phyloP scores from a whole-genome alignment of 1,284 basidiomycete genomes.

The Rhodotorula sp. region DNA sequence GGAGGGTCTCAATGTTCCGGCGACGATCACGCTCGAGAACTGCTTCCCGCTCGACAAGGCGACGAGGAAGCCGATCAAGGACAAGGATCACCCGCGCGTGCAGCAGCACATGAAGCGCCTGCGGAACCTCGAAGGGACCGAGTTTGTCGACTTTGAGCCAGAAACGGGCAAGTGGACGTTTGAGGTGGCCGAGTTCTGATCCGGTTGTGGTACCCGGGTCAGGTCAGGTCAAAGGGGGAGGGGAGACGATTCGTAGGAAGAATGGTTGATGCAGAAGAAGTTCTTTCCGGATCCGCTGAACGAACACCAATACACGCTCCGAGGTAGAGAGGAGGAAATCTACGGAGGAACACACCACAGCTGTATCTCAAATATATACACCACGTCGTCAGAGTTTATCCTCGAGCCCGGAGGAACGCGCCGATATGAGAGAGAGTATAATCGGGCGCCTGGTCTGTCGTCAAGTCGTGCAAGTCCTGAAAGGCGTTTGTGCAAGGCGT shows the following conservation, averaged over 20 bases:
- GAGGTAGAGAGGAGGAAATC: no score
- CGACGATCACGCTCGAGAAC: slow-evolving; percentile 71
- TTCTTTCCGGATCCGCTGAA: no score
- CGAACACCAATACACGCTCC: no score
- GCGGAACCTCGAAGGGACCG: slow-evolving; percentile 78
- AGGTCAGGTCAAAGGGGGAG: not conserved
- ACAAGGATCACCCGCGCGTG: slow-evolving; percentile 68
- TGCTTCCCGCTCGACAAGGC: slow-evolving; percentile 92
- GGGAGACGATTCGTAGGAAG: not conserved
- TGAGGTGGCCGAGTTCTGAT: slow-evolving; percentile 79
- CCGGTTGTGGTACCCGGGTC: not conserved
- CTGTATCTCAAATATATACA: no score
- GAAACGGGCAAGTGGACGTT: slow-evolving; percentile 88
- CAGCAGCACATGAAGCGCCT: slow-evolving; percentile 78
- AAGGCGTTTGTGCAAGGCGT: not conserved
- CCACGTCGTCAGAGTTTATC: not conserved
- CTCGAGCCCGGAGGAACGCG: slow-evolving; percentile 12
- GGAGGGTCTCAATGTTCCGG: slow-evolving; percentile 83
- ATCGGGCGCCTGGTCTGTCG: slow-evolving; percentile 17
- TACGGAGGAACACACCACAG: no score
- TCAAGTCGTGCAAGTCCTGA: slow-evolving; percentile 43
- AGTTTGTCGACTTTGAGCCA: slow-evolving; percentile 77
- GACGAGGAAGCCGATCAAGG: slow-evolving; percentile 84
- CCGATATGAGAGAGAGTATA: slow-evolving; percentile 33
- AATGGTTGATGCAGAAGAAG: no score